Conservation (phyloP, 2,329 filamentous ascomycete species). For the Gnomoniopsis smithogilvyi region DNA sequence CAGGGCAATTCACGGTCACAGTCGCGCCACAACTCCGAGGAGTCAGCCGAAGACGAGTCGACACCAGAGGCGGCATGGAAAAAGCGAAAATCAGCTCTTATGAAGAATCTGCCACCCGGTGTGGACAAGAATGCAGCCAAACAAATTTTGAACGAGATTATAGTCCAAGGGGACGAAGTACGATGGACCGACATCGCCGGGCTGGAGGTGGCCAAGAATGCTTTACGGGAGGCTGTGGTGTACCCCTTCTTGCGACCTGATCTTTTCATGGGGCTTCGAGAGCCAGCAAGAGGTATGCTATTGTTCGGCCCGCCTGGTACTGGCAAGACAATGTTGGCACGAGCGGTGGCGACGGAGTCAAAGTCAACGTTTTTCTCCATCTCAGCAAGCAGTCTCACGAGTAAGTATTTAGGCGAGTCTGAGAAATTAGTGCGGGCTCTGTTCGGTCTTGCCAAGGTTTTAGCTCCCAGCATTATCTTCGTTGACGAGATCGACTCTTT, state of each 20-base stretch:
- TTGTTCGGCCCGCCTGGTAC: slow-evolving; percentile 97
- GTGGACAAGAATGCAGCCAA: slow-evolving; percentile 80
- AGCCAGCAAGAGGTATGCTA: slow-evolving; percentile 92
- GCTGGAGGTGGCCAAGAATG: slow-evolving; percentile 83
- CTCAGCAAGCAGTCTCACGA: slow-evolving; percentile 88
- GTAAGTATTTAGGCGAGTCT: slow-evolving; percentile 93
- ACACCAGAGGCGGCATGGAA: slow-evolving; percentile 54
- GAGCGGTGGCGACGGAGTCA: slow-evolving; percentile 91
- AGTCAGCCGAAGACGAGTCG: slow-evolving; percentile 37
- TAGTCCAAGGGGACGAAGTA: slow-evolving; percentile 90
- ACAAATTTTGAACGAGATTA: slow-evolving; percentile 93
- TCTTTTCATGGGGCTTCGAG: slow-evolving; percentile 90
- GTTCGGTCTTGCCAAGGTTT: slow-evolving; percentile 81
- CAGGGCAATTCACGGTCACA: slow-evolving; percentile 10
- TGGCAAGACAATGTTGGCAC: slow-evolving; percentile 95
- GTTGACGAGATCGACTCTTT: slow-evolving; percentile 97
- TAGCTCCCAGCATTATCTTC: slow-evolving; percentile 96
- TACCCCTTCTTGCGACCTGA: slow-evolving; percentile 96
- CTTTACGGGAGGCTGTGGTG: slow-evolving; percentile 91
- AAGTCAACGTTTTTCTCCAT: slow-evolving; percentile 97
- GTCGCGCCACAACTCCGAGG: slow-evolving; percentile 23
- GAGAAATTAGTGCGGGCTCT: slow-evolving; percentile 94
- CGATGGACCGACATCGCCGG: slow-evolving; percentile 94
- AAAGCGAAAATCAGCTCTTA: slow-evolving; percentile 57
- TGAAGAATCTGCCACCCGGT: slow-evolving; percentile 77